Percentiles rank a stretch among this genome's conserved stretches.
These are phyloP conservation scores for Lepiota venenata DNA, from an alignment of 768 basidiomycete species.

Conservation along the genomic window DNA sequence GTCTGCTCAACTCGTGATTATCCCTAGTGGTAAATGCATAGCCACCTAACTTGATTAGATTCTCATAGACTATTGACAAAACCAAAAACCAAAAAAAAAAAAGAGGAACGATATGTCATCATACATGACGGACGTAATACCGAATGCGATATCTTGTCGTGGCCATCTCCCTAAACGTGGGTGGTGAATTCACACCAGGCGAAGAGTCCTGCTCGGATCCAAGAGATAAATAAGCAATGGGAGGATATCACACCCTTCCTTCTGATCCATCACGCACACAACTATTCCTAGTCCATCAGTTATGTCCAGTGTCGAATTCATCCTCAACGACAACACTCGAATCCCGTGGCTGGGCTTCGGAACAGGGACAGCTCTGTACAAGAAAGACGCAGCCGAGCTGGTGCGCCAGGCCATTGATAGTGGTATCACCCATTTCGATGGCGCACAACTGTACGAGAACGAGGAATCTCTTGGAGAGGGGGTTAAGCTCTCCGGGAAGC, in stretches of 20 bases:
- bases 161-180: too few relatives aligned
- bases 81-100: too few relatives aligned
- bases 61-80: too few relatives aligned
- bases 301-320: conserved; percentile 28
- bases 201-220: not conserved
- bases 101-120: too few relatives aligned
- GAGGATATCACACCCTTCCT: not conserved
- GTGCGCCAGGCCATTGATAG: conserved; percentile 48
- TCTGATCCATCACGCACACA: not conserved
- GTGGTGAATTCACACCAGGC: not conserved
- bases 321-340: conserved; percentile 51
- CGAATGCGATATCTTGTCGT: too few relatives aligned
- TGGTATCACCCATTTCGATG: conserved; percentile 60
- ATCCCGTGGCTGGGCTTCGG: conserved; percentile 63
- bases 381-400: conserved; percentile 37
- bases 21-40: too few relatives aligned
- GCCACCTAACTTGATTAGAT: too few relatives aligned
- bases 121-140: too few relatives aligned
- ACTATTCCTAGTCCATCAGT: conserved; percentile 16
- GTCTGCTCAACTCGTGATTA: too few relatives aligned
- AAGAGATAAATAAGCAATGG: not conserved
- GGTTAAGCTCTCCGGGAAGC: conserved; percentile 45
- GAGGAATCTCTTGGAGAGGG: conserved; percentile 51
- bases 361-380: conserved; percentile 52
- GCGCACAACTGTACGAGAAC: conserved; percentile 59